A percentile compares a stretch with the other conserved stretches of the same genome.
Evolutionary conservation across 1,284 basidiomycete genomes (phyloP).

Genomic region (Golubevia pallescens): DNA sequence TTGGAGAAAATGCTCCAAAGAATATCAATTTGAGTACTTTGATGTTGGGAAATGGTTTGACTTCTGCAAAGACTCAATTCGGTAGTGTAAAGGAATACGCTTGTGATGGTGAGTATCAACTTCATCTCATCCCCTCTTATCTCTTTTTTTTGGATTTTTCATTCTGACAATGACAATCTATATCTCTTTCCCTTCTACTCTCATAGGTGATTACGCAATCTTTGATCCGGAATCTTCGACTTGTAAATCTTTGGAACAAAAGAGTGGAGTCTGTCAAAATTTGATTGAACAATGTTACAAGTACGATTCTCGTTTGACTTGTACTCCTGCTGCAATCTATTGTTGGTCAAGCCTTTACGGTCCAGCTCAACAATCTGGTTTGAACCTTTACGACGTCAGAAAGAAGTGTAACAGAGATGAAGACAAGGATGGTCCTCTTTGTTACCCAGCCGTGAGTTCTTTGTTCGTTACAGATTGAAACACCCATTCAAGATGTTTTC

Average conservation of each 20-base stretch:
- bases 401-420: slow-evolving; percentile 73
- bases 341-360: slow-evolving; percentile 68
- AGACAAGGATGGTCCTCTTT: slow-evolving; percentile 70
- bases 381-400: slow-evolving; percentile 79
- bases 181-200: no score
- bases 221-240: slow-evolving; percentile 75
- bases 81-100: slow-evolving; percentile 76
- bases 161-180: no score
- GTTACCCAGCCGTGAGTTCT: no score
- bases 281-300: slow-evolving; percentile 66
- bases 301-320: slow-evolving; percentile 66
- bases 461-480: no score
- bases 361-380: slow-evolving; percentile 67
- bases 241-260: slow-evolving; percentile 72
- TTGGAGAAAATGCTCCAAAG: slow-evolving; percentile 19
- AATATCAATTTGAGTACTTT: slow-evolving; percentile 55
- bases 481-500: no score
- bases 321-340: slow-evolving; percentile 68
- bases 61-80: slow-evolving; percentile 63
- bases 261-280: slow-evolving; percentile 75
- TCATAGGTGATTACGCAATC: slow-evolving; percentile 69
- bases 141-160: no score
- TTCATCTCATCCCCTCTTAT: no score
- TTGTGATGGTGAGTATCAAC: slow-evolving; percentile 68
- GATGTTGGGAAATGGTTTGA: slow-evolving; percentile 62